phyloP scores from a whole-genome alignment of 2,329 filamentous ascomycete genomes.

The Talaromyces pinophilus region DNA sequence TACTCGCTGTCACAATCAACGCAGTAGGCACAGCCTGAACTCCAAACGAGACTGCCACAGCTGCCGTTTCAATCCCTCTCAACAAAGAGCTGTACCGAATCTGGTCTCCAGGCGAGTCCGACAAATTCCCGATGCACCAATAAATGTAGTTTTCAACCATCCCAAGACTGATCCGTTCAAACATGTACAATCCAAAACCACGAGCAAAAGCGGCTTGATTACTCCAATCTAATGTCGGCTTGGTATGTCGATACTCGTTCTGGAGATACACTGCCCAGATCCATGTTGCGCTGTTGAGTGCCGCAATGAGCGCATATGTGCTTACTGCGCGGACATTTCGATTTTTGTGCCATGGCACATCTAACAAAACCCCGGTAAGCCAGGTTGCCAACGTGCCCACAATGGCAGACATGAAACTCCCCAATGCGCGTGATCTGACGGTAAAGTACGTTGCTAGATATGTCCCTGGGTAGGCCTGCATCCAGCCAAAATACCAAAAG shows the following conservation, averaged over 20 bases:
- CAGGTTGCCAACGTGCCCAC: constrained; percentile 47
- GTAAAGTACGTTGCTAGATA: constrained; percentile 58
- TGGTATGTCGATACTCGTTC: constrained; percentile 48
- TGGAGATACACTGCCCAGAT: constrained; percentile 53
- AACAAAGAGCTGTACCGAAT: constrained; percentile 50
- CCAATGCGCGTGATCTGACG: constrained; percentile 51
- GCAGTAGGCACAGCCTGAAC: constrained; percentile 49
- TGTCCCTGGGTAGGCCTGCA: constrained; percentile 57
- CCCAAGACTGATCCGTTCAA: constrained; percentile 44
- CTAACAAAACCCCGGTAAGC: constrained; percentile 37
- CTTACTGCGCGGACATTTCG: constrained; percentile 44
- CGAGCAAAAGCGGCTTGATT: constrained; percentile 44
- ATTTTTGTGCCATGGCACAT: constrained; percentile 43
- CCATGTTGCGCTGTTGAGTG: constrained; percentile 49
- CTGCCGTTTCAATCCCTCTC: constrained; percentile 47
- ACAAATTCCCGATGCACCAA: constrained; percentile 51
- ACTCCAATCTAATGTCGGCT: constrained; percentile 49
- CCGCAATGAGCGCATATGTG: constrained; percentile 46
- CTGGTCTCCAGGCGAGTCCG: constrained; percentile 48
- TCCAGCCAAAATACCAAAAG: constrained; percentile 47
- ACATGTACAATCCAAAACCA: constrained; percentile 48
- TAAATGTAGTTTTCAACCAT: constrained; percentile 52
- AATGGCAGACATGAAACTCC: constrained; percentile 48
- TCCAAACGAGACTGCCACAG: constrained; percentile 47
- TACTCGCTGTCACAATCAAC: constrained; percentile 48